A percentile compares a stretch with the other conserved stretches of the same genome.
Evolutionary conservation across 805 yeast species (phyloP).

Genomic region (Vanderwaltozyma verrucispora): DNA sequence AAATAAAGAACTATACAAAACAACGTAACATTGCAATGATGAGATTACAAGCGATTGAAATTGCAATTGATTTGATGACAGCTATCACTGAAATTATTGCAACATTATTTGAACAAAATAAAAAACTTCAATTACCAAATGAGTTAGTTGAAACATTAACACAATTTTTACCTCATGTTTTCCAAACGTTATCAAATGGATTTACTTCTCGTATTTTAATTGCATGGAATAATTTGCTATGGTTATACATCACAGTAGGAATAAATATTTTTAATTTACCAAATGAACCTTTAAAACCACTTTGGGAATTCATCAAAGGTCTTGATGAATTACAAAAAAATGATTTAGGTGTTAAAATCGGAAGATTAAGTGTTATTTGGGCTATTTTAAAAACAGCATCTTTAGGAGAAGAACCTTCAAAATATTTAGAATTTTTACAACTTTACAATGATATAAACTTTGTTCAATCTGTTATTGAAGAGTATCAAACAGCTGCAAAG

Average conservation of each 20-base stretch:
- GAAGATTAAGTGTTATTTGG: constrained; percentile 36
- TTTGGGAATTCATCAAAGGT: constrained; percentile 12
- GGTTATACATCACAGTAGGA: constrained; percentile 32
- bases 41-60: constrained; percentile 54
- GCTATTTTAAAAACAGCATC: constrained; percentile 28
- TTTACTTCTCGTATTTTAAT: constrained; percentile 47
- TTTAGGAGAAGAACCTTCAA: constrained; percentile 5
- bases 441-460: constrained; percentile 23
- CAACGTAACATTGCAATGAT: constrained; percentile 38
- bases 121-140: constrained; percentile 5
- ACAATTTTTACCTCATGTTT: constrained; percentile 25
- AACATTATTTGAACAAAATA: constrained; percentile 15
- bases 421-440: constrained; percentile 9
- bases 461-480: constrained; percentile 13
- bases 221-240: constrained; percentile 61
- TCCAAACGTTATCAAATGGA: constrained; percentile 36
- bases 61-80: constrained; percentile 65
- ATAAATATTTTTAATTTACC: constrained; percentile 18
- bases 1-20: constrained; percentile 30
- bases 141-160: constrained; percentile 12
- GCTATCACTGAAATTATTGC: constrained; percentile 56
- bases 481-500: constrained; percentile 5
- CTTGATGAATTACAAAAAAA: constrained; percentile 6
- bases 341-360: constrained; percentile 25
- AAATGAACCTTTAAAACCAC: constrained; percentile 7